These are phyloP conservation scores for Thelephora aurantiotincta DNA, from an alignment of 768 basidiomycete genomes.

Conservation along the genomic window DNA sequence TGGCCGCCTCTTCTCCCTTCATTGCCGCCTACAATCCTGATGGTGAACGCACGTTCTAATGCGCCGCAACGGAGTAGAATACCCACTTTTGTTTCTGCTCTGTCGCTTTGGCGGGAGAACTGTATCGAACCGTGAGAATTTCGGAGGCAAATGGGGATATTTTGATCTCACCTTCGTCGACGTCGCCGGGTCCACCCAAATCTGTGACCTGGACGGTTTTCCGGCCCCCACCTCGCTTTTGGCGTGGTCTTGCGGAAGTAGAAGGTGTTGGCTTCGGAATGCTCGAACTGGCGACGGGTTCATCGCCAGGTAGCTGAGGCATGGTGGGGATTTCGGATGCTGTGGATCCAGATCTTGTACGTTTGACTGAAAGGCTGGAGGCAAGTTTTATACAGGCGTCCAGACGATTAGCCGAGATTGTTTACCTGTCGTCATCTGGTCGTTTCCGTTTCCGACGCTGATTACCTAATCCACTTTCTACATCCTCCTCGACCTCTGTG, in stretches of 20 bases:
- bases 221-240: slow-evolving; percentile 17
- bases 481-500: slow-evolving; percentile 30
- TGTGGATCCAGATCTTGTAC: slow-evolving; percentile 63
- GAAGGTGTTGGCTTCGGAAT: slow-evolving; percentile 10
- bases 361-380: slow-evolving; percentile 44
- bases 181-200: slow-evolving; percentile 27
- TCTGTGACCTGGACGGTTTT: slow-evolving; percentile 11
- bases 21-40: slow-evolving; percentile 26
- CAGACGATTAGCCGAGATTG: slow-evolving; percentile 7
- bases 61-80: not conserved
- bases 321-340: slow-evolving; percentile 42
- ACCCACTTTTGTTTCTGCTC: not conserved
- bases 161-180: slow-evolving; percentile 43
- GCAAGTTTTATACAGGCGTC: slow-evolving; percentile 6
- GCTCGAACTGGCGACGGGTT: slow-evolving; percentile 21
- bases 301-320: slow-evolving; percentile 26
- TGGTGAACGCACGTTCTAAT: not conserved
- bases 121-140: slow-evolving; percentile 7
- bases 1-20: slow-evolving; percentile 33
- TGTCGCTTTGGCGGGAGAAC: slow-evolving; percentile 22
- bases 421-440: slow-evolving; percentile 58
- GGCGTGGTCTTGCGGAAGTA: slow-evolving; percentile 13
- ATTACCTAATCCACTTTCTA: slow-evolving; percentile 27
- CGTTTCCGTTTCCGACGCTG: slow-evolving; percentile 60
- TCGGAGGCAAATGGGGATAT: slow-evolving; percentile 2